Evolutionary conservation across 768 basidiomycete genomes (phyloP), one percentile per base, ranked within the genome.

Genomic region (Pulveroboletus ravenelii): DNA sequence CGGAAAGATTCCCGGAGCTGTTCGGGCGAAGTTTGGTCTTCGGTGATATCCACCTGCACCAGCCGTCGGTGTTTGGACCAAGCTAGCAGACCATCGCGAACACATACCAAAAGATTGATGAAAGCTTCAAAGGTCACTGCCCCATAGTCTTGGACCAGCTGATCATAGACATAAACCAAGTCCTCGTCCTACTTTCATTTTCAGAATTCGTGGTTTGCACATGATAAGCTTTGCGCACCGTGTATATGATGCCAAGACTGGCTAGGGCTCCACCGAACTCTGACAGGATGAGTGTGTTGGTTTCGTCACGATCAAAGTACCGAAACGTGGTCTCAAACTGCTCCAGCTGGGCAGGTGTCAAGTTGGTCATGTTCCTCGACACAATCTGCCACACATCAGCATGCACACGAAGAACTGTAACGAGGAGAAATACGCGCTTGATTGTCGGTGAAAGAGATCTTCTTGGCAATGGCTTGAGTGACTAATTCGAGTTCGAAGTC

Each of bases 251-350:
- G 1, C 95, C 94, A 35, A 98, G 74, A 69, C 90, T 93, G 2
- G 94, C 93, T 14, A 99, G 76, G 1, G 96, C 96, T 10, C 92
- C 90, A n/a, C 86, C 80, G 79, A 96, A 87, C 68, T 97, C 93
- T 6, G 89, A 77, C 51, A 85, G 64, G 52, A 78, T 82, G 35
- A 98, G 79, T 0, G 91, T 93, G 64, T 97, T 96, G 35, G 87
- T 84, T 60, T 90, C 87, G 58, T 97, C 93, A 54, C 83, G 83
- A 69, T 97, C 95, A 62, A 99, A 99, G 71, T 97, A 94, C 45
- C 94, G 82, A 83, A 99, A 98, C 1, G 93, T 95, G 64, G 86
- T 83, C 68, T 98, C 95, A 58, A 96, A 95, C 63, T 97, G 93
- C 64, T 98, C 95, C 20, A 98, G 76, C 63, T 93, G 92, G 13